Evolutionary conservation across 768 basidiomycete genomes (phyloP), one percentile per base, ranked within the genome.

Genomic region (Tylopilus felleus): DNA sequence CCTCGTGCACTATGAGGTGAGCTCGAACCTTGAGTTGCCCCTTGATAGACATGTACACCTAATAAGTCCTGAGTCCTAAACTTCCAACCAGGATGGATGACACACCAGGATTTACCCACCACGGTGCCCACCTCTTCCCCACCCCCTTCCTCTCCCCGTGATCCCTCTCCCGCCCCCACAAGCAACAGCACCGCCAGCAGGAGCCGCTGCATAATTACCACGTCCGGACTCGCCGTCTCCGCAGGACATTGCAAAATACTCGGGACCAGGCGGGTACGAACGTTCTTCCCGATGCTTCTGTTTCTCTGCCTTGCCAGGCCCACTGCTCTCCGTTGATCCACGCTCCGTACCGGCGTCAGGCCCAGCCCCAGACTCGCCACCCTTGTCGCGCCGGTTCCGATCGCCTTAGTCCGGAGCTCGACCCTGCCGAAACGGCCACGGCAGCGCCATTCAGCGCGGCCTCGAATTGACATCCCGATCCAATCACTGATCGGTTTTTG

Each of bases 401-500:
- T 76, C 71, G 31, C 64, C 57, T 5, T n/a, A 21, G 19, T 12
- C 65, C 60, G 2, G 33, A 10, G 4, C 25, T 1, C 65, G 33
- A 35, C 33, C 12, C 12, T 35, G 33, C 14, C 4, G 56, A 63
- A n/a, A 75, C 67, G 1, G 42, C 60, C 5, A 82, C 81, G 6
- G 83, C 84, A 1, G 82, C 81, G 0, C 85, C 82, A 52, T 69
- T 88, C 27, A 90, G 68, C 8, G 88, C 88, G 8, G 82, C 86
- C 60, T 89, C 86, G 49, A 90, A 85, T 14, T 88, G 85, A 13
- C 87, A 76, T 0, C 77, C 84, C 8, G 85, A 64, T 0, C 86
- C 85, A 29, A 89, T 70, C 10, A 85, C 74, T 1, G 85, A 85
- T 7, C 86, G 80, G 5, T 67, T 58, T 29, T 82, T 76, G 22